phyloP scores from a whole-genome alignment of 2,329 filamentous ascomycete genomes.

The Colletotrichum noveboracense region DNA sequence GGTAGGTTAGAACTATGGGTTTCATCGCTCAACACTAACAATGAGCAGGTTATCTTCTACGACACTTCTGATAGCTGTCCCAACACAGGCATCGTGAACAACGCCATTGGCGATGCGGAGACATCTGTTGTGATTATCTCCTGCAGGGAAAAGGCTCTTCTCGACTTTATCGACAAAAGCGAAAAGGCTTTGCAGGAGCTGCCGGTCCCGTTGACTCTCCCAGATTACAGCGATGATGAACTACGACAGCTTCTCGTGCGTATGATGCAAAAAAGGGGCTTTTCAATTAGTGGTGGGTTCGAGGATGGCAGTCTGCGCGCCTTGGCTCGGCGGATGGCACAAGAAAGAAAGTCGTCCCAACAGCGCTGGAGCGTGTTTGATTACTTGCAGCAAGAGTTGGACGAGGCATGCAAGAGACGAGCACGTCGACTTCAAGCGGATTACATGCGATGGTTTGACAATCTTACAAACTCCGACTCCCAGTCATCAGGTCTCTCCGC shows the following conservation, averaged over 20 bases:
- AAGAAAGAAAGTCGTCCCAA: too few relatives aligned
- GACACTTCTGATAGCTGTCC: background rate
- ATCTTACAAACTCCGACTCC: too few relatives aligned
- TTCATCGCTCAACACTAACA: slow-evolving; percentile 23
- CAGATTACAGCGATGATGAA: background rate
- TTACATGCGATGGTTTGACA: too few relatives aligned
- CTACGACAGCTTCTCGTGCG: background rate
- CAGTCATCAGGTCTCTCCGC: too few relatives aligned
- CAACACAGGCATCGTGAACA: background rate
- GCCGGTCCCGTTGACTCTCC: background rate
- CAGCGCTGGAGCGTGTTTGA: too few relatives aligned
- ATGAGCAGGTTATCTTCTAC: background rate
- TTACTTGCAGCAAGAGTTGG: background rate
- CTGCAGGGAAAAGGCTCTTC: background rate
- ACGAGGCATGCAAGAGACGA: too few relatives aligned
- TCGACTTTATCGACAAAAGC: background rate
- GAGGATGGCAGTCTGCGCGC: background rate
- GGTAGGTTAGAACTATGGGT: too few relatives aligned
- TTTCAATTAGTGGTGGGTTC: background rate
- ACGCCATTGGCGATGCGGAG: background rate
- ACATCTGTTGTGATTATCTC: background rate
- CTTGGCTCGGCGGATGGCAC: too few relatives aligned
- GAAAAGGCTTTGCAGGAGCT: background rate
- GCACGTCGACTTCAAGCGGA: too few relatives aligned
- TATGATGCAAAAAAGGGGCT: background rate